Base-by-base conservation (phyloP, 1,284 basidiomycete species). In the Volvariella volvacea region DNA sequence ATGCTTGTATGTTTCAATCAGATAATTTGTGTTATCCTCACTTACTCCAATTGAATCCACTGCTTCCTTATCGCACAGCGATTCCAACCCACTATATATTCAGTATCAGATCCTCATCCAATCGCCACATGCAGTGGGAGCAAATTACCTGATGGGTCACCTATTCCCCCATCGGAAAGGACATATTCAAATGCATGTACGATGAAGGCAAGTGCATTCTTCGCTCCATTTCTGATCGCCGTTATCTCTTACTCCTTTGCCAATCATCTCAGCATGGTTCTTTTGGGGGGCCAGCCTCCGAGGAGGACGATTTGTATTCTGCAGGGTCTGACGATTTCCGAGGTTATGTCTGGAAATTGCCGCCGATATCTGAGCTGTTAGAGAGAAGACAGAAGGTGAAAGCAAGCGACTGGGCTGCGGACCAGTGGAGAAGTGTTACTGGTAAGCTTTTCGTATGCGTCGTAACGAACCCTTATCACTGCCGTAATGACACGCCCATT, bases 311-410 rank as follows among this genome's bases (percentile, higher is more conserved):
- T 21, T 77, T 82, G 53, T 91, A 82, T 54, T 71, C 71, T 25
- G 74, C 76, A 9, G 88, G 88, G 9, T 89, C 85, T 8, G 88
- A 91, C 55, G 84, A 91, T 58, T 91, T 90, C 56, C 70, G 80
- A 22, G 78, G 70, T 9, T 91, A 91, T 52, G 60, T 88, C n/a
- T 91, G 88, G 88, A 76, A 74, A 52, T 67, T 89, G 25, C 86
- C 87, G 1, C 56, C 70, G 2, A 46, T 71, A 1, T 50, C 58
- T 3, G 59, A 63, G 10, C 64, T 89, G 20, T 48, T 56, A 1
- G 64, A 70, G 16, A 54, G 58, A 44, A 68, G 84, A 30, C 55
- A 61, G 46, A 64, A 67, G 41, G 58, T 80, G 32, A 57, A 57
- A 34, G 48, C 53, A 2, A 54, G 64, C 7, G 64, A 74, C 20